Evolutionary conservation across 2,329 filamentous ascomycete species (phyloP), one percentile per base, ranked within the genome.

Genomic region (Dactylellina drechsleri): DNA sequence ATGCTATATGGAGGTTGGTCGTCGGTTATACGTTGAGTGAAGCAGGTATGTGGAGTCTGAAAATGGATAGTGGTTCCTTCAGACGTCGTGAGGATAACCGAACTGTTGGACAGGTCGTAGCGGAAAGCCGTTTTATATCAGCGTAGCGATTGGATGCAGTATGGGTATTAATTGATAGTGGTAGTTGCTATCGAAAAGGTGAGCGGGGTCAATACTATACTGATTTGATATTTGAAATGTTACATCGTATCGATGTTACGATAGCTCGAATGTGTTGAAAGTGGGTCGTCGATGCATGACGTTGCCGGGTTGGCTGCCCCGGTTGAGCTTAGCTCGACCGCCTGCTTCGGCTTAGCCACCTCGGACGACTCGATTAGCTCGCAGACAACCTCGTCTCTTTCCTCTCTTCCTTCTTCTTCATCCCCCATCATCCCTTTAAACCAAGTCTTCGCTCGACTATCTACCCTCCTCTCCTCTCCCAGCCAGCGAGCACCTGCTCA

Each of bases 41-140:
- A 40, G 23, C 36, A 58, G 54, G 36, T 16, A 45, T 58, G 15
- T 23, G 47, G 16, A 45, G 18, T 47, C 54, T 40, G 54, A 13
- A 58, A 58, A 58, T 28, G 54, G 36, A 36, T 40, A 58, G 36
- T 20, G 54, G 31, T 43, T 58, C 54, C n/a, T 52, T 47, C 8
- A 16, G 16, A 16, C 10, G 20, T 4, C 16, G n/a, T 8, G 47
- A 52, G 18, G 18, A 52, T 18, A 18, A 18, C 47, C 47, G 47
- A 52, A 23, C 13, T 47, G 43, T 18, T 47, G 4, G 15, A 47
- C 43, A 18, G 7, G 13, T 47, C 13, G 43, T 18, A 47, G 13
- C 43, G 16, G 31, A 8, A 36, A 5, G 31, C 13, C 43, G 43
- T 15, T 47, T n/a, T 15, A n/a, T 47, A 15, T 12, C 43, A 47